phyloP scores from a whole-genome alignment of 2,329 filamentous ascomycete genomes.

The Calonectria hongkongensis region DNA sequence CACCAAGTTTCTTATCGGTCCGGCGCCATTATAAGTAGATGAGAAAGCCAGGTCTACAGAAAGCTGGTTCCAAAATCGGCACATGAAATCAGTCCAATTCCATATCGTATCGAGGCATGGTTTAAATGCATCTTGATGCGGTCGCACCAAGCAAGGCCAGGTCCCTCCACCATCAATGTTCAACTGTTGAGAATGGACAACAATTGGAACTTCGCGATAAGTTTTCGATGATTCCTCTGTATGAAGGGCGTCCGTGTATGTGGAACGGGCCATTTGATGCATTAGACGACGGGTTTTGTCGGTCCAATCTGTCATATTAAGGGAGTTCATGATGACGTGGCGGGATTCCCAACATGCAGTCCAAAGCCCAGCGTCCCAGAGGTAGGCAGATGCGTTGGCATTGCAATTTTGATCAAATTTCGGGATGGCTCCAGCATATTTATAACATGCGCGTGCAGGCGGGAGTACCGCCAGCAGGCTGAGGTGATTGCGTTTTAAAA shows the following conservation, averaged over 20 bases:
- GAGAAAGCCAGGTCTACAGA: background rate
- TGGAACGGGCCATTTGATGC: no score
- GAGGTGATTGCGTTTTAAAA: background rate
- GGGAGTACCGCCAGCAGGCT: background rate
- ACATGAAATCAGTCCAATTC: background rate
- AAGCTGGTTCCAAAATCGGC: background rate
- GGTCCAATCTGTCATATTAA: background rate
- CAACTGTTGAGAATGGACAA: background rate
- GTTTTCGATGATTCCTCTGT: background rate
- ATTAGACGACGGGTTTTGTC: background rate
- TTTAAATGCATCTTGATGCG: background rate
- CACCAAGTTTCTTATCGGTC: background rate
- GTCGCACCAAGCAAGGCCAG: background rate
- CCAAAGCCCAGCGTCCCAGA: background rate
- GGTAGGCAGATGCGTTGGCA: background rate
- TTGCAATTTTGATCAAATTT: background rate
- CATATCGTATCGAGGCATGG: background rate
- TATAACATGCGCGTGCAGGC: no score
- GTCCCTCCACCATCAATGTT: background rate
- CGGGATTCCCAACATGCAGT: constrained; percentile 5
- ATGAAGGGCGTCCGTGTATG: no score
- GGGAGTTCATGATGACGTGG: background rate
- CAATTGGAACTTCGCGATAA: background rate
- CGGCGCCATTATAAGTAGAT: background rate
- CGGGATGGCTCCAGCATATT: background rate